These are phyloP conservation scores for Polyporus tsugae DNA, from an alignment of 1,284 basidiomycete genomes.

Conservation along the genomic window DNA sequence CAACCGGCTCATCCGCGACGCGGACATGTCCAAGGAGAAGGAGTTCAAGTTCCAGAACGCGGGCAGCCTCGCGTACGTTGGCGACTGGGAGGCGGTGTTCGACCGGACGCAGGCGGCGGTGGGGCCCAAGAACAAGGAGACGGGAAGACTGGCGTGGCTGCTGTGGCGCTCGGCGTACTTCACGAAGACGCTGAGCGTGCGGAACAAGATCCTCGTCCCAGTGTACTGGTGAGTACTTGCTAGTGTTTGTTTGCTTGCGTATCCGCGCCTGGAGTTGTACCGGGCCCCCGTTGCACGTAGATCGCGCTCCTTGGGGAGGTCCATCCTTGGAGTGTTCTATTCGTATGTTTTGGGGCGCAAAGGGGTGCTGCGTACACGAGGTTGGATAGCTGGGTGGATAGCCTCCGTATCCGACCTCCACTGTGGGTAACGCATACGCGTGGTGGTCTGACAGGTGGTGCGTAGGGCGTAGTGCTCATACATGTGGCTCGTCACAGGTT, in stretches of 20 bases:
- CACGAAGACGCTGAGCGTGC: constrained; percentile 77
- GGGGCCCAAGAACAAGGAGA: constrained; percentile 68
- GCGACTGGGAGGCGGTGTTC: constrained; percentile 84
- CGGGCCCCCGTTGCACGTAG: not conserved
- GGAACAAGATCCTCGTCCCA: constrained; percentile 83
- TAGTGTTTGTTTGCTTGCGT: not conserved
- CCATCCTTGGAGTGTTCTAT: not conserved
- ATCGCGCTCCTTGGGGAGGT: not conserved
- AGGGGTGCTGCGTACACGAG: too few relatives aligned
- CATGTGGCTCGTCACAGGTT: constrained; percentile 48
- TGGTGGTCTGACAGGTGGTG: not conserved
- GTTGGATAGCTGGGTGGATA: constrained; percentile 2
- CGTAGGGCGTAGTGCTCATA: not conserved
- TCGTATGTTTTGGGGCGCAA: not conserved
- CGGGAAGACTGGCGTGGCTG: constrained; percentile 80
- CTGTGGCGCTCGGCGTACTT: constrained; percentile 86
- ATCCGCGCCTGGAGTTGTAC: not conserved
- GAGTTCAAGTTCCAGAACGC: constrained; percentile 76
- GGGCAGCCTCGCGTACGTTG: constrained; percentile 85
- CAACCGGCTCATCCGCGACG: constrained; percentile 59
- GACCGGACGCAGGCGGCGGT: constrained; percentile 62
- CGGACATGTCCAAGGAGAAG: constrained; percentile 1
- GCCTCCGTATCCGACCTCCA: not conserved
- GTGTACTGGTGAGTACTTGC: constrained; percentile 65
- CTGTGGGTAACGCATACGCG: not conserved